Percentiles rank a stretch among this genome's conserved stretches.
These are phyloP conservation scores for Pythium sukuiense DNA, from an alignment of 352 stramenopile species.

Conservation along the genomic window DNA sequence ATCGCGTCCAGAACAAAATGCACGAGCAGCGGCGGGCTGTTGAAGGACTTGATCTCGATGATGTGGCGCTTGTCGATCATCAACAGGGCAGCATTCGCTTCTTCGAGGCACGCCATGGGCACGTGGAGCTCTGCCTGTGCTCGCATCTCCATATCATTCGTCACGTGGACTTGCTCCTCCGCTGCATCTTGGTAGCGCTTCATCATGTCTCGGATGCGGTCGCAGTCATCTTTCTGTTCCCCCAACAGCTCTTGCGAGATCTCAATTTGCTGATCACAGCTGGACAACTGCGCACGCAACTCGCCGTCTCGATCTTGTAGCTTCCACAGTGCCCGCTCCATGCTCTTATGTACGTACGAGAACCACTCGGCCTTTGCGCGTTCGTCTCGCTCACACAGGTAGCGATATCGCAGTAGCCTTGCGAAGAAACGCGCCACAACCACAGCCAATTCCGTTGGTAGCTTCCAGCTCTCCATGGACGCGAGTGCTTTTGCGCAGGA, in stretches of 20 bases:
- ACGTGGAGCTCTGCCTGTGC: constrained; percentile 59
- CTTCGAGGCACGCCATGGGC: constrained; percentile 61
- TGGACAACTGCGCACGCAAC: constrained; percentile 13
- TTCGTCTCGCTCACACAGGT: constrained; percentile 9
- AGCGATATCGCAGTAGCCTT: constrained; percentile 24
- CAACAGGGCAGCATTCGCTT: constrained; percentile 60
- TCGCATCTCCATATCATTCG: constrained; percentile 59
- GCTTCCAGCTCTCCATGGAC: not conserved
- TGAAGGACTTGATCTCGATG: constrained; percentile 85
- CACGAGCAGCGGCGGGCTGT: constrained; percentile 63
- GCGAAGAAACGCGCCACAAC: constrained; percentile 25
- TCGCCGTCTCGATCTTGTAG: constrained; percentile 33
- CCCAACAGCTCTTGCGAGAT: constrained; percentile 27
- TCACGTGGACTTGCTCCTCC: constrained; percentile 62
- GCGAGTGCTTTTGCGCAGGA: constrained; percentile 2
- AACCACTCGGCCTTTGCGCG: constrained; percentile 27
- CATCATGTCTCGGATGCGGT: constrained; percentile 59
- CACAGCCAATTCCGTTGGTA: constrained; percentile 19
- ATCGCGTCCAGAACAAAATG: constrained; percentile 72
- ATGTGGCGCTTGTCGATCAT: constrained; percentile 75
- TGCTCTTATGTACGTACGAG: constrained; percentile 30
- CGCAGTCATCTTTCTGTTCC: constrained; percentile 45
- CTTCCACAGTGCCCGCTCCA: constrained; percentile 45
- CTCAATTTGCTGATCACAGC: constrained; percentile 35
- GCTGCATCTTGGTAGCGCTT: constrained; percentile 53